Percentiles rank a stretch among this genome's conserved stretches.
Conservation (phyloP, 768 basidiomycete species). For the Lactifluus hygrophoroides region DNA sequence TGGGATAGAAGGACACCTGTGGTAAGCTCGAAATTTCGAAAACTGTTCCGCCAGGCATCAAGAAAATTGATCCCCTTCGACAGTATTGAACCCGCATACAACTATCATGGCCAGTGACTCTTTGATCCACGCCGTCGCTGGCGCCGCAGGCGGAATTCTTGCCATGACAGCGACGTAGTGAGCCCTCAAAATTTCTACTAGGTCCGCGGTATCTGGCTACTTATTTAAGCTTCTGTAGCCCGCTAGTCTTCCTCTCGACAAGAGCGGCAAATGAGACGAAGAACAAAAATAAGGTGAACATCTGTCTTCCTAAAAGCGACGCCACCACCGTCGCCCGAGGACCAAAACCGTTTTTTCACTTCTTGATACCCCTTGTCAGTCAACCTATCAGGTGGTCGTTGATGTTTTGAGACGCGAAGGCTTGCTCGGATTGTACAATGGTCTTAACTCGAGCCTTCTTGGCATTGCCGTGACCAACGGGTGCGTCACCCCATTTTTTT, state of each 20-base stretch:
- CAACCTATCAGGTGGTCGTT: constrained; percentile 53
- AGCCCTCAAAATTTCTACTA: constrained; percentile 24
- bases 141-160: constrained; percentile 80
- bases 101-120: constrained; percentile 46
- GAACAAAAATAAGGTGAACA: constrained; percentile 60
- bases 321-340: neutral
- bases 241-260: constrained; percentile 86
- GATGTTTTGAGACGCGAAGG: constrained; percentile 84
- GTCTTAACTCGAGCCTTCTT: constrained; percentile 73
- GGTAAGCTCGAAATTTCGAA: neutral
- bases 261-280: constrained; percentile 87
- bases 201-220: constrained; percentile 2
- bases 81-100: too few relatives aligned
- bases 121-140: constrained; percentile 77
- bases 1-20: too few relatives aligned
- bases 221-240: constrained; percentile 39
- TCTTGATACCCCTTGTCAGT: constrained; percentile 31
- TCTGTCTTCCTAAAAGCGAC: neutral
- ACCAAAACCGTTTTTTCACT: neutral
- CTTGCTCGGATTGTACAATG: constrained; percentile 74
- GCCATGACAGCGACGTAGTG: constrained; percentile 91
- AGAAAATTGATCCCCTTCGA: neutral
- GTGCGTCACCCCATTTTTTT: constrained; percentile 33
- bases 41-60: neutral
- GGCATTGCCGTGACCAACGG: constrained; percentile 93